Base-by-base conservation (phyloP, 306 rosid species). In the Trifolium pratense region DNA sequence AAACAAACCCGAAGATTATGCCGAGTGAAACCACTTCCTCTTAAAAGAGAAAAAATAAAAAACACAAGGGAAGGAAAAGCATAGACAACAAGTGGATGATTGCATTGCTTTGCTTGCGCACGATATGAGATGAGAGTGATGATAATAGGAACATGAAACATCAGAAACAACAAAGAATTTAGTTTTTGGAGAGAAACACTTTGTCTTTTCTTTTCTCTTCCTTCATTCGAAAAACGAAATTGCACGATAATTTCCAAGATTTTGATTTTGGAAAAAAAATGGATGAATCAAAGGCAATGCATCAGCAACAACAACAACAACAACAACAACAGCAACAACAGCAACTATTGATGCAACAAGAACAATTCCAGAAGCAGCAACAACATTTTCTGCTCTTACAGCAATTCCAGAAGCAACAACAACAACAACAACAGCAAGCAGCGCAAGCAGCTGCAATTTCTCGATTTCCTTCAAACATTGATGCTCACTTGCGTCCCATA, bases 401-500 rank as follows among this genome's bases (percentile, higher is more conserved):
- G 21, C 96, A 90, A 78, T 55, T 84, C 34, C 96, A 88, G 14
- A 81, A 84, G 68, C 92, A 90, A 40, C 85, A 77, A 59, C 91
- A 90, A 51, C 85, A 76, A 2, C 82, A 77, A 6, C 79, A 73
- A 17, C 86, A 82, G 2, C 25, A 21, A 21, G 25, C 25, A 21
- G 25, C 25, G 1, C 92, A 89, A 71, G 89, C 92, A 7, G 84
- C 92, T 0, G 92, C 92, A 10, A 92, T 92, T 52, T 88, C 98
- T 78, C 96, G 98, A 3, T 90, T 92, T 79, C 98, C 98, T 29
- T 92, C 98, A 6, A 92, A 87, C 85, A 90, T 90, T 71, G 98
- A 92, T 23, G 96, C 92, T 37, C 98, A 92, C 79, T 84, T 92
- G 81, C 93, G 98, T 32, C 96, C 98, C 8, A 85, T 87, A 9